Evolutionary conservation across 495 filamentous ascomycete species (phyloP).

Genomic region (Neurospora tetraspora): DNA sequence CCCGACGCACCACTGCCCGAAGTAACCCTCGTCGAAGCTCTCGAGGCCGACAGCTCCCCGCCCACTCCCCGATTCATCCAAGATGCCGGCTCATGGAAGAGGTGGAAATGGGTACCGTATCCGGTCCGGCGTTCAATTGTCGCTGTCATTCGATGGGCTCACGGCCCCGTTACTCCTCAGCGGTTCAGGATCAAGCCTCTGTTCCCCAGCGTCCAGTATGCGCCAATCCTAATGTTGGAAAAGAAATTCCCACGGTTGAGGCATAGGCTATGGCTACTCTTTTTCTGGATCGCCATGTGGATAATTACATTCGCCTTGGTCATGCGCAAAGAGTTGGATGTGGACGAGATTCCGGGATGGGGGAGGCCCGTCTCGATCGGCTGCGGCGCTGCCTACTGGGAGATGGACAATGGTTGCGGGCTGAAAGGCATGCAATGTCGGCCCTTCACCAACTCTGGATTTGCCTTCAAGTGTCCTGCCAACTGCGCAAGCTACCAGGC

Average conservation of each 20-base stretch:
- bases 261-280: constrained; percentile 48
- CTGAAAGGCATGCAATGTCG: constrained; percentile 70
- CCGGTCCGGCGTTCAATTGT: constrained; percentile 30
- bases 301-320: constrained; percentile 60
- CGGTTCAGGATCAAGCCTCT: constrained; percentile 57
- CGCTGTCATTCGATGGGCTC: constrained; percentile 51
- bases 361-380: constrained; percentile 55
- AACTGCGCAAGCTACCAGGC: constrained; percentile 58
- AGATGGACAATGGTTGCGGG: constrained; percentile 62
- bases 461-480: constrained; percentile 72
- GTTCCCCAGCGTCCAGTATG: constrained; percentile 58
- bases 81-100: constrained; percentile 26
- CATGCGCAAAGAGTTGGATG: constrained; percentile 51
- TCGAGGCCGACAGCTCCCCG: constrained; percentile 20
- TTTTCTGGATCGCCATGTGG: constrained; percentile 59
- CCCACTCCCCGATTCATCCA: constrained; percentile 31
- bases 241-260: constrained; percentile 51
- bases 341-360: constrained; percentile 58
- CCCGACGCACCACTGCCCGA: constrained; percentile 24
- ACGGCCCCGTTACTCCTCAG: constrained; percentile 57
- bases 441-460: constrained; percentile 60
- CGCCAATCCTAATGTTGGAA: constrained; percentile 53
- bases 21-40: constrained; percentile 6
- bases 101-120: constrained; percentile 40
- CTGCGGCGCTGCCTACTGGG: constrained; percentile 58